Evolutionary conservation across 257 asterid genomes (phyloP), one percentile per base, ranked within the genome.

Genomic region (Penstemon newberryi): DNA sequence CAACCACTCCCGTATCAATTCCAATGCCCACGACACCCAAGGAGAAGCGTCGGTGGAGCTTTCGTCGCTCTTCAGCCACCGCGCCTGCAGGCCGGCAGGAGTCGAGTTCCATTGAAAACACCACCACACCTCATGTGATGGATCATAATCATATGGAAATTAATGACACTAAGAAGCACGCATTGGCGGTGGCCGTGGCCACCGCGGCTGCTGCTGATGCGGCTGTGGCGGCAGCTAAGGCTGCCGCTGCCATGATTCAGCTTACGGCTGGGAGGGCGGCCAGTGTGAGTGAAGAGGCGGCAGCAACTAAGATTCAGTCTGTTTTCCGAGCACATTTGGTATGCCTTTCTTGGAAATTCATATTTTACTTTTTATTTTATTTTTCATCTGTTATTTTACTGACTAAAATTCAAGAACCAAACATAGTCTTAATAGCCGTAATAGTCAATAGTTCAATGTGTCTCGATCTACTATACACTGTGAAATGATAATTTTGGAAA

Each of bases 41-140:
- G 56, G 97, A 94, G 70, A 94, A 91, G 81, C 86, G 87, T 50
- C 72, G 97, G 8, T 94, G 99, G 97, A 94, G 99, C 67, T 94
- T 94, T 75, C 90, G 99, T 65, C 82, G 97, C 67, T 90, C 97
- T 6, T 89, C 99, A 9, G 90, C 91, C 67, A 56, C 90, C 42
- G 81, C 85, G 7, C 86, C 92, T 25, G 33, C 33, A 18, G 82
- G 72, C 5, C 64, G 72, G 50, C 80, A 70, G 66, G 90, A 81
- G 12, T 7, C 53, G 40, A 65, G 33, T 1, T 59, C 86, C 6
- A 25, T 18, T 33, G 91, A 77, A 12, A 65, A 15, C 54, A 47
- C 75, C 49, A 11, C 73, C 11, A 11, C 72, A 5, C 61, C 75
- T 39, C 70, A 60, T 18, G 39, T 45, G 25, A 3, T 72, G 56